Percentiles rank a stretch among this genome's conserved stretches.
These are phyloP conservation scores for Hymenoscyphus repandus DNA, from an alignment of 2,329 filamentous ascomycete species.

Conservation along the genomic window DNA sequence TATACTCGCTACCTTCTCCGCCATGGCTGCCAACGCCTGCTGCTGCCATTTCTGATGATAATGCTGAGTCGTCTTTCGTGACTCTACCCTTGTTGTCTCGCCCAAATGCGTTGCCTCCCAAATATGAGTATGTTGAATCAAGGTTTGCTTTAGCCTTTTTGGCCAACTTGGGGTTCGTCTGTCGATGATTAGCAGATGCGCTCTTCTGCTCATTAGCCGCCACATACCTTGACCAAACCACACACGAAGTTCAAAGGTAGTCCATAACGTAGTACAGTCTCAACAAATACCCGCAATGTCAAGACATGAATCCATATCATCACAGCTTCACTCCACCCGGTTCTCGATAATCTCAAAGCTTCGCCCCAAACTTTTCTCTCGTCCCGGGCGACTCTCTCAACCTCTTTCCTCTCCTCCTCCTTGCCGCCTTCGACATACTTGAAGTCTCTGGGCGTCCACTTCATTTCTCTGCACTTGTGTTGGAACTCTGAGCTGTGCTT, in stretches of 20 bases:
- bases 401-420: constrained; percentile 83
- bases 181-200: constrained; percentile 17
- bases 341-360: constrained; percentile 77
- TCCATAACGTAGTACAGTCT: constrained; percentile 95
- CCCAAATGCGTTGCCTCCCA: constrained; percentile 90
- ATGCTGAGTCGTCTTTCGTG: constrained; percentile 78
- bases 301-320: constrained; percentile 96
- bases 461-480: constrained; percentile 85
- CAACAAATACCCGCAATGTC: constrained; percentile 88
- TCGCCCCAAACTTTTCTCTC: constrained; percentile 92
- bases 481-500: constrained; percentile 84
- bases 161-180: constrained; percentile 78
- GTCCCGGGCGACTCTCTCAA: constrained; percentile 75
- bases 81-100: constrained; percentile 90
- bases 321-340: constrained; percentile 92
- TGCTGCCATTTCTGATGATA: constrained; percentile 79
- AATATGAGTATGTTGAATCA: constrained; percentile 81
- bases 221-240: constrained; percentile 72
- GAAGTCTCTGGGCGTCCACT: constrained; percentile 93
- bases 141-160: constrained; percentile 76
- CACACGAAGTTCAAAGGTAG: constrained; percentile 85
- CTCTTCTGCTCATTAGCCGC: neutral
- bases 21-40: constrained; percentile 57
- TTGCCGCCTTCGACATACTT: constrained; percentile 86
- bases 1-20: constrained; percentile 78